These are phyloP conservation scores for Xylaria bambusicola DNA, from an alignment of 495 filamentous ascomycete genomes.

Conservation along the genomic window DNA sequence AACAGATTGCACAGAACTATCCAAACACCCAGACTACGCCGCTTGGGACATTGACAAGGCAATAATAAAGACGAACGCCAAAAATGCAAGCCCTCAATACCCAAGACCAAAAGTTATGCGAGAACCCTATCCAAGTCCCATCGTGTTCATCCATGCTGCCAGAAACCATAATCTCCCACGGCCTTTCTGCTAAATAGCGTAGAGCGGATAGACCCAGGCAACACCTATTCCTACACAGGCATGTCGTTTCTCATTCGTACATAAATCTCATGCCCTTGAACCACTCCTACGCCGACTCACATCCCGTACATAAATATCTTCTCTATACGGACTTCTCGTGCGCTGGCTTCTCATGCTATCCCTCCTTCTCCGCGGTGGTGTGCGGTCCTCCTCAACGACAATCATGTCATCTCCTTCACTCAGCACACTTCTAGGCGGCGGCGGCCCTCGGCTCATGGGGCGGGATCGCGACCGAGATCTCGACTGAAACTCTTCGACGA, in stretches of 20 bases:
- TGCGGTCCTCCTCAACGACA: slow-evolving; percentile 47
- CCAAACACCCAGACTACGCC: too few relatives aligned
- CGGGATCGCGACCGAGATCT: slow-evolving; percentile 18
- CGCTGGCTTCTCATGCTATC: slow-evolving; percentile 33
- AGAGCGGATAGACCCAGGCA: neutral
- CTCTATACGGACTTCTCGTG: slow-evolving; percentile 30
- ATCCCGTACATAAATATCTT: slow-evolving; percentile 34
- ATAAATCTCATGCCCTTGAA: slow-evolving; percentile 24
- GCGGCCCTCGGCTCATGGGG: slow-evolving; percentile 24
- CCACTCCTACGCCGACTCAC: slow-evolving; percentile 35
- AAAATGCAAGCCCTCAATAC: neutral
- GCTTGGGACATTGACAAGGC: too few relatives aligned
- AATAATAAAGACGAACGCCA: too few relatives aligned
- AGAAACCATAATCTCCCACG: neutral
- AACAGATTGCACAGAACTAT: neutral
- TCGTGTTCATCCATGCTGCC: neutral
- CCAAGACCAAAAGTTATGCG: neutral
- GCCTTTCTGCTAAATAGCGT: neutral
- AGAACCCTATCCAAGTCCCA: neutral
- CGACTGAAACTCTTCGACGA: slow-evolving; percentile 39
- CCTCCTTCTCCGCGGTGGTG: slow-evolving; percentile 31
- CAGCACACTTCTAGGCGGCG: slow-evolving; percentile 11
- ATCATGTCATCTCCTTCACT: slow-evolving; percentile 45
- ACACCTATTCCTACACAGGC: neutral
- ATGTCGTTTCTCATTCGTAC: slow-evolving; percentile 3